These are phyloP conservation scores for Lyophyllum shimeji DNA, from an alignment of 768 basidiomycete species.

Conservation along the genomic window DNA sequence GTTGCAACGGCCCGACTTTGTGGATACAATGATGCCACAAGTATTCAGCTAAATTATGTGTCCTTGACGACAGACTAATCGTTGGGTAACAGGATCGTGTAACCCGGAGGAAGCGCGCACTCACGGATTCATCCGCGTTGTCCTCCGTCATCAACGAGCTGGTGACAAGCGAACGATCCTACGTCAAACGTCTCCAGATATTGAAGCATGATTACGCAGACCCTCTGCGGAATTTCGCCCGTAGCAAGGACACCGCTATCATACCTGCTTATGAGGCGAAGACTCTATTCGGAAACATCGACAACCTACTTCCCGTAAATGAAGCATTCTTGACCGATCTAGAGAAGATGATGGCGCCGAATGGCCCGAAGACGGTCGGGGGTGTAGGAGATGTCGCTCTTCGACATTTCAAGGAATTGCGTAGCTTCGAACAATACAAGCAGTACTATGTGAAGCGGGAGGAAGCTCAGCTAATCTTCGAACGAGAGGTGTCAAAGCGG, in stretches of 20 bases:
- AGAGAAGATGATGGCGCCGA: constrained; percentile 72
- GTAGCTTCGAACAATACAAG: constrained; percentile 89
- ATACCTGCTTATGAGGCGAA: constrained; percentile 90
- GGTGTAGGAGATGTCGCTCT: constrained; percentile 85
- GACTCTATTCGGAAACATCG: constrained; percentile 91
- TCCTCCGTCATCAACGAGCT: constrained; percentile 82
- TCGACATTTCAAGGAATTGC: constrained; percentile 80
- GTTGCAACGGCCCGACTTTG: neutral
- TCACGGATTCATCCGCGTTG: constrained; percentile 65
- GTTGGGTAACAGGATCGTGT: constrained; percentile 33
- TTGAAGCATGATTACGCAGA: constrained; percentile 90
- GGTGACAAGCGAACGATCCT: constrained; percentile 85
- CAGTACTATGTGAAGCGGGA: constrained; percentile 92
- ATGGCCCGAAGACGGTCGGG: constrained; percentile 52
- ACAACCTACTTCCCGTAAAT: constrained; percentile 86
- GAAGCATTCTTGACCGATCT: constrained; percentile 83
- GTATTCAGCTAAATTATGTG: neutral
- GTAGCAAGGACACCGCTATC: constrained; percentile 82
- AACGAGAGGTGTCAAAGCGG: constrained; percentile 77
- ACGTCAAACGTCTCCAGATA: constrained; percentile 78
- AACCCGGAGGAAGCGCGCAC: constrained; percentile 54
- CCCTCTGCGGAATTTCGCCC: constrained; percentile 84
- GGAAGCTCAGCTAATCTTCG: constrained; percentile 87
- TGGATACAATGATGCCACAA: neutral
- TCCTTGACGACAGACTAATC: constrained; percentile 1